phyloP scores from a whole-genome alignment of 352 stramenopile genomes.

The Globisporangium echinulatum region DNA sequence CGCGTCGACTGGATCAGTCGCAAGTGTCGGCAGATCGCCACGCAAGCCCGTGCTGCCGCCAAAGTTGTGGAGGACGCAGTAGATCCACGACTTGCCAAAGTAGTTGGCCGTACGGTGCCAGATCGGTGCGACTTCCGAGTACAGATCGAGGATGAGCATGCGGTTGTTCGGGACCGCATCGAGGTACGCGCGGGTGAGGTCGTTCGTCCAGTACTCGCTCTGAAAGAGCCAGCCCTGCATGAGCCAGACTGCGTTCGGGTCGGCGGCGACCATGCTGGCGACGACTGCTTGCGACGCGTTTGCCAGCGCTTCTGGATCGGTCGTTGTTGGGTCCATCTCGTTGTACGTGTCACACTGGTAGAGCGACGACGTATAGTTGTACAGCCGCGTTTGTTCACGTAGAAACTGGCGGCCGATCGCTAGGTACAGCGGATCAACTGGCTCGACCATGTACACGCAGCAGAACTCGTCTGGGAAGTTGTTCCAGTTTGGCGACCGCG shows the following conservation, averaged over 20 bases:
- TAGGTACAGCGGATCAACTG: conserved; percentile 75
- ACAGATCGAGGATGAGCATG: conserved; percentile 79
- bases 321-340: conserved; percentile 74
- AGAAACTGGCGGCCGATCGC: conserved; percentile 80
- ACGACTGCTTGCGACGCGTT: conserved; percentile 63
- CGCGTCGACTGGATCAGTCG: conserved; percentile 38
- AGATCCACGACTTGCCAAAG: conserved; percentile 82
- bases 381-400: conserved; percentile 49
- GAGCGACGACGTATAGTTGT: conserved; percentile 68
- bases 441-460: conserved; percentile 80
- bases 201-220: conserved; percentile 65
- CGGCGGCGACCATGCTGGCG: conserved; percentile 58
- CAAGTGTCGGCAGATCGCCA: conserved; percentile 60
- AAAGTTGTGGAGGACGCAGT: conserved; percentile 84
- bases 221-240: conserved; percentile 82
- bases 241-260: conserved; percentile 75
- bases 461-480: conserved; percentile 76
- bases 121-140: conserved; percentile 66
- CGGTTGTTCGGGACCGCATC: conserved; percentile 48
- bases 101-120: conserved; percentile 76
- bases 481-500: conserved; percentile 73
- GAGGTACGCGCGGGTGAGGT: conserved; percentile 45
- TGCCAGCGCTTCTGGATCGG: conserved; percentile 33
- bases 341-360: conserved; percentile 84
- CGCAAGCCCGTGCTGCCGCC: conserved; percentile 70